Percentiles rank a stretch among this genome's conserved stretches.
Evolutionary conservation across 345 rosid species (phyloP).

Genomic region (Camelina hispida): DNA sequence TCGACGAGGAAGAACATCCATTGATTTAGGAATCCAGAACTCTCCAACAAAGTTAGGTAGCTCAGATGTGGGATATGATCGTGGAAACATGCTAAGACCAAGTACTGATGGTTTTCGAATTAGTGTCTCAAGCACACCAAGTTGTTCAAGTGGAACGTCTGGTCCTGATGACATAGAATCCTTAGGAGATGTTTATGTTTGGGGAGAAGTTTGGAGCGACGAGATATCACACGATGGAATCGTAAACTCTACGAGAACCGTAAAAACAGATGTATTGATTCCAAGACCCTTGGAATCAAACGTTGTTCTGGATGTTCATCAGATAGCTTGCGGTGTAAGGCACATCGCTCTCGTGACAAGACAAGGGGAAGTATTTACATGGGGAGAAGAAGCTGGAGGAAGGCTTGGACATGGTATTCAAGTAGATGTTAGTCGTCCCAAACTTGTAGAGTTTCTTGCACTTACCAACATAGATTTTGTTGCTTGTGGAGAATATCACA

Average conservation of each 20-base stretch:
- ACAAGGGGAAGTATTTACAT: conserved; percentile 96
- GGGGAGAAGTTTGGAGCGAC: conserved; percentile 97
- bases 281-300: conserved; percentile 88
- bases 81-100: conserved; percentile 84
- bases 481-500: conserved; percentile 88
- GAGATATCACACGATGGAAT: conserved; percentile 60
- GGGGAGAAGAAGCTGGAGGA: conserved; percentile 99
- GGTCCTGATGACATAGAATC: conserved; percentile 99
- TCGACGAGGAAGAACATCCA: conserved; percentile 63
- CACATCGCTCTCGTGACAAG: conserved; percentile 90
- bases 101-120: conserved; percentile 90
- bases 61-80: conserved; percentile 87
- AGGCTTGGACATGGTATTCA: conserved; percentile 92
- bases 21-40: conserved; percentile 58
- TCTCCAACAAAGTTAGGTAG: conserved; percentile 49
- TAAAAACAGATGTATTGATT: conserved; percentile 62
- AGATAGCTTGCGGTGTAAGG: conserved; percentile 83
- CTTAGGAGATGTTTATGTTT: conserved; percentile 88
- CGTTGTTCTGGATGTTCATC: conserved; percentile 97
- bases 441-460: conserved; percentile 84
- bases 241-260: conserved; percentile 39
- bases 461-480: conserved; percentile 73
- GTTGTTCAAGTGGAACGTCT: conserved; percentile 91
- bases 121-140: conserved; percentile 95
- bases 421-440: conserved; percentile 68